Conservation (phyloP, 2,329 filamentous ascomycete species). For the Botryosphaeria dothidea region DNA sequence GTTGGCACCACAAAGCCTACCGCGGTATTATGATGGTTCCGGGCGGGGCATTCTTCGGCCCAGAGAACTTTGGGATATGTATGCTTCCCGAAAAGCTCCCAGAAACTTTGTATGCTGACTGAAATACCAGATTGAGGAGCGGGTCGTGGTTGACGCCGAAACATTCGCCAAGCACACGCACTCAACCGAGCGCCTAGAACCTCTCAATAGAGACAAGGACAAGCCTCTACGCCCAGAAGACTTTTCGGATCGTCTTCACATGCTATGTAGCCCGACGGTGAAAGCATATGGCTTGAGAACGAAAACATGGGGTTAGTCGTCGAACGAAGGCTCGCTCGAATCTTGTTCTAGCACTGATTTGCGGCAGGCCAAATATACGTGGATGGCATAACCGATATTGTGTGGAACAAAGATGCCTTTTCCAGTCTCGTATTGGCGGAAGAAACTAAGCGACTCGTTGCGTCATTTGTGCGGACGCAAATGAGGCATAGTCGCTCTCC, state of each 20-base stretch:
- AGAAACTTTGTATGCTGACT: no score
- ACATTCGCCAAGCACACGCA: no score
- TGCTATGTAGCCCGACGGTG: slow-evolving; percentile 31
- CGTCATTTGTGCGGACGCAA: slow-evolving; percentile 29
- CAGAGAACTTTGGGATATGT: no score
- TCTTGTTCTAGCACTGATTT: neutral
- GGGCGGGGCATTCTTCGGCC: no score
- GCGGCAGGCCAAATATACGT: neutral
- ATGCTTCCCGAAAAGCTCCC: no score
- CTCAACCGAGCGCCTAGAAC: no score
- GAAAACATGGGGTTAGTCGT: slow-evolving; percentile 33
- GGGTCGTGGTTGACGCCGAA: no score
- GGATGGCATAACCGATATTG: slow-evolving; percentile 24
- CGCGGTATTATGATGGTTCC: slow-evolving; percentile 20
- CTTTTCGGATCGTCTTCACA: neutral
- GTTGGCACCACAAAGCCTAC: slow-evolving; percentile 29
- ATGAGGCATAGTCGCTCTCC: slow-evolving; percentile 16
- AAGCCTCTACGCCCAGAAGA: no score
- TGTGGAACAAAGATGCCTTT: slow-evolving; percentile 33
- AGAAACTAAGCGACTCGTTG: slow-evolving; percentile 30
- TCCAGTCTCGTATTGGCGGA: slow-evolving; percentile 29
- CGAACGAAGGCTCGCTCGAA: neutral
- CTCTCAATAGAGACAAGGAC: no score
- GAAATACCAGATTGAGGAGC: no score
- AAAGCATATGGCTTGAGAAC: slow-evolving; percentile 33